Evolutionary conservation across 2,329 filamentous ascomycete genomes (phyloP).

Genomic region (Colletotrichum filicis): DNA sequence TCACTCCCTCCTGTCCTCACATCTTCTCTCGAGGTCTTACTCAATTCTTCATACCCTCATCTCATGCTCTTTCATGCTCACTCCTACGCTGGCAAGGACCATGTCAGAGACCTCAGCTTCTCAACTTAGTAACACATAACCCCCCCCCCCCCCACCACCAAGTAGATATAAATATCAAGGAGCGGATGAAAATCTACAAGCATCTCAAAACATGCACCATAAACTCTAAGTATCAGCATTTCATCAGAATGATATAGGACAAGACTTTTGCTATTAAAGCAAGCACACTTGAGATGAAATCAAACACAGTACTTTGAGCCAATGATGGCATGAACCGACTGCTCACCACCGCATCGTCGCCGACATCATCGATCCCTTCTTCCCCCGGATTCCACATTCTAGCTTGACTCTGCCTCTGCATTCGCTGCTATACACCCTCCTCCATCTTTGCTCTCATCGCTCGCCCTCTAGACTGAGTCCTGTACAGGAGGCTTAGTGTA

Average conservation of each 20-base stretch:
- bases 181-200: background rate
- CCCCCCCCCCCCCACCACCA: too few relatives aligned
- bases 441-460: background rate
- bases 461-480: background rate
- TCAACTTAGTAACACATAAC: background rate
- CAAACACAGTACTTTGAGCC: background rate
- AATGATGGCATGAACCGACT: background rate
- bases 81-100: background rate
- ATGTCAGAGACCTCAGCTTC: background rate
- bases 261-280: background rate
- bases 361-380: background rate
- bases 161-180: background rate
- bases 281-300: constrained; percentile 7
- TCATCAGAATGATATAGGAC: background rate
- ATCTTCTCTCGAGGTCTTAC: too few relatives aligned
- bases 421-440: background rate
- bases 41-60: too few relatives aligned
- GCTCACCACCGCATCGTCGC: background rate
- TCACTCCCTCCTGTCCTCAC: background rate
- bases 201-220: background rate
- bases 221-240: background rate
- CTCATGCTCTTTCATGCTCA: background rate
- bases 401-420: background rate
- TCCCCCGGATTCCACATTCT: background rate
- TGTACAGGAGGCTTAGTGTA: background rate